Evolutionary conservation across 257 asterid species (phyloP).

Genomic region (Plantago ovata): DNA sequence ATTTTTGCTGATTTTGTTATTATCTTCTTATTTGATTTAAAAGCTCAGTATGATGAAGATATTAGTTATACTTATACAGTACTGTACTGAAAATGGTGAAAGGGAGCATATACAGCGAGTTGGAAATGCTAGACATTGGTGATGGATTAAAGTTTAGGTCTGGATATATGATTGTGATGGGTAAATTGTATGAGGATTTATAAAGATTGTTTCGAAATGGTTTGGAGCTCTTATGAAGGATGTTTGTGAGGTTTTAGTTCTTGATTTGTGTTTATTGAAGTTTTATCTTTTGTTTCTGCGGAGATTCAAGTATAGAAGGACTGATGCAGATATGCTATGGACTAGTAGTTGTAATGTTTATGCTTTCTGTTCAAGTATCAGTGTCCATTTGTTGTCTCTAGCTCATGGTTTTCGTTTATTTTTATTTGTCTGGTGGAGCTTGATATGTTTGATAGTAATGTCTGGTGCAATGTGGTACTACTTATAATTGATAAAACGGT

Average conservation of each 20-base stretch:
- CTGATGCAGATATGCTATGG: too few species aligned
- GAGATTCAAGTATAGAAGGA: too few species aligned
- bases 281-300: too few species aligned
- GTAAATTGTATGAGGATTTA: neutral
- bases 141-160: neutral
- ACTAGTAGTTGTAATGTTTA: too few species aligned
- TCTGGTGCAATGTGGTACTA: neutral
- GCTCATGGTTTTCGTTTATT: neutral
- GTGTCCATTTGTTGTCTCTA: neutral
- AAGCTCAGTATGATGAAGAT: neutral
- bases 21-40: neutral
- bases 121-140: neutral
- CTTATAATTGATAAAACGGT: slow-evolving; percentile 11
- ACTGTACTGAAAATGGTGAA: too few species aligned
- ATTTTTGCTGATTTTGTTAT: neutral
- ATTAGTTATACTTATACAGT: too few species aligned
- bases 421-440: neutral
- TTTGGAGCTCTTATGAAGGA: neutral
- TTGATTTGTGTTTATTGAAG: too few species aligned
- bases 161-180: neutral
- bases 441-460: neutral
- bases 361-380: neutral
- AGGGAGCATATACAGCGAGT: too few species aligned
- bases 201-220: neutral
- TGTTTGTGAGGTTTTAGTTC: neutral